Evolutionary conservation across 2,329 filamentous ascomycete genomes (phyloP), one percentile per base, ranked within the genome.

Genomic region (Cercospora janseana): DNA sequence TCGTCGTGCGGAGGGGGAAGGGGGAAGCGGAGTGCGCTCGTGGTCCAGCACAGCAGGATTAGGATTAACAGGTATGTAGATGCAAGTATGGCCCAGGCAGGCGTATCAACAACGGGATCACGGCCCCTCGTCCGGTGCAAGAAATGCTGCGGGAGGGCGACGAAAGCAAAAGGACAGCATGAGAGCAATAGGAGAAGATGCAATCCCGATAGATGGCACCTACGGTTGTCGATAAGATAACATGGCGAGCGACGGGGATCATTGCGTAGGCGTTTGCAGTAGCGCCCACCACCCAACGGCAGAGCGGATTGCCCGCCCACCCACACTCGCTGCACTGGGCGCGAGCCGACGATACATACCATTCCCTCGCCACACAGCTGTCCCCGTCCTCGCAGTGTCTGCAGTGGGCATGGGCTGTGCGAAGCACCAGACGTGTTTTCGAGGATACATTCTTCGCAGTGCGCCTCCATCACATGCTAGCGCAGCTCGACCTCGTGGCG

Each of bases 201-300:
- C 35, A 40, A 40, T 26, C 13, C 23, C 21, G 35, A 26, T 15
- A 13, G 35, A 23, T 40, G 4, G n/a, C 21, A 40, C 35, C n/a
- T 40, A n/a, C n/a, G 35, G 20, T 40, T 34, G 20, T 37, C 35
- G 35, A 40, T 40, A 40, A 40, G 35, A 16, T 40, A 38, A 24
- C 35, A 37, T 32, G 13, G 20, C n/a, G 6, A 4, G n/a, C n/a
- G 34, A 37, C 34, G 10, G 35, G 35, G 35, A 40, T 40, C 4
- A 40, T 40, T 20, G 35, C 35, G 35, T 40, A 40, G 21, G 35
- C 21, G 35, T 40, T 38, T 40, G 35, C 35, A 40, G 35, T 40
- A 40, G 35, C 35, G 35, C 35, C 34, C 35, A 40, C 21, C 23
- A 40, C 35, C n/a, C n/a, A n/a, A n/a, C n/a, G n/a, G n/a, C n/a